Base-by-base conservation (phyloP, 345 rosid genomes). In the Zanthoxylum bungeanum region DNA sequence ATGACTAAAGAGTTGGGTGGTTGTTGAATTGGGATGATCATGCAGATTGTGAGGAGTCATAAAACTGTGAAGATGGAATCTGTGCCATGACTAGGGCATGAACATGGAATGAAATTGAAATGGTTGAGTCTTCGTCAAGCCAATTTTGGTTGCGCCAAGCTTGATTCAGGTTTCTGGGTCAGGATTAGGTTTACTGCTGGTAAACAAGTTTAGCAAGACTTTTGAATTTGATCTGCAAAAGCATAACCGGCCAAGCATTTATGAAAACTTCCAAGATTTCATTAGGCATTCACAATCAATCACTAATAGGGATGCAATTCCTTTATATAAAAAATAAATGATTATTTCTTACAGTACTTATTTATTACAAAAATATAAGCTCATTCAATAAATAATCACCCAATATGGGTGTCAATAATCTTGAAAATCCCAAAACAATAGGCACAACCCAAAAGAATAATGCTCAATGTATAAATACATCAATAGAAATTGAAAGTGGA, bases 341-440 rank as follows among this genome's bases (percentile, higher is more conserved):
- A 36, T 60, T 55, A 25, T 53, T 14, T 46, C 12, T 47, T 25
- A 34, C 28, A 21, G 24, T 25, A 59, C 44, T 30, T n/a, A n/a
- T 22, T 24, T 22, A 28, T 21, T 4, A 65, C 42, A 60, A 62
- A n/a, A 31, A 31, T 2, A 9, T 22, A 52, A 57, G 19, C 16
- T 21, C 52, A 59, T 62, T 46, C 9, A 65, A 63, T 31, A 37
- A 74, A 69, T 69, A 66, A 80, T 70, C 71, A 56, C 70, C 73
- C 57, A 73, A 73, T 58, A 36, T 19, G 72, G 69, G 44, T 57
- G 27, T 37, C 66, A 60, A 55, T 61, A 28, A 37, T 21, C 33
- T 27, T 14, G 61, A 19, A 64, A 11, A 71, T 36, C 57, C 40
- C 40, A 61, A 71, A 66, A 28, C 51, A 70, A 22, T 52, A 72